Base-by-base conservation (phyloP, 176 grass and related monocot species). In the Eleusine indica region DNA sequence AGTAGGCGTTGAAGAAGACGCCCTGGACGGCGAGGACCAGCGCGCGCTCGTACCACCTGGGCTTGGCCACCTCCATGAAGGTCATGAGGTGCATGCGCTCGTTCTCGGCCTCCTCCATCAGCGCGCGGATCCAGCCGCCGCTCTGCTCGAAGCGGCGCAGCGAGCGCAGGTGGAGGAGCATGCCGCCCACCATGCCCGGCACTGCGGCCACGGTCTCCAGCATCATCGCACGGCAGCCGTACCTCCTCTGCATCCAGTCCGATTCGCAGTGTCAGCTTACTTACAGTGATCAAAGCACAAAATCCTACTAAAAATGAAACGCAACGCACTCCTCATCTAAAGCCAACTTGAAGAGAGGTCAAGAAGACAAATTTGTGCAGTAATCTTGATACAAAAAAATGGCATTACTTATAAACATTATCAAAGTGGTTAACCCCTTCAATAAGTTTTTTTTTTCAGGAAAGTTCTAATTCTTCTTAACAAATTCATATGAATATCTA, bases 81-180 rank as follows among this genome's bases (percentile, higher is more conserved):
- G 88, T 90, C 88, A 86, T 90, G 15, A 90, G 88, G 79, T 90
- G 88, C 88, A 90, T 90, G 79, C 88, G 83, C 73, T 90, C 83
- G 67, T 90, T 90, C 88, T 90, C 88, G 1, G 88, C 83, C 40
- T 90, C 88, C 58, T 90, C 88, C 6, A 90, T 47, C 58, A 90
- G 73, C 78, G 88, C 67, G 3, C 88, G 83, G 79, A 90, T 90
- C 88, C 88, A 90, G 3, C 88, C 88, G 39, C 88, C 88, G 58
- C 88, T 90, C 73, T 90, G 83, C 48, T 90, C 88, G 67, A 90
- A 90, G 58, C 88, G 88, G 37, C 88, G 83, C 28, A 90, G 88
- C 0, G 88, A 90, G 83, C 88, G 88, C n/a, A 90, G 74, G 68
- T 90, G 88, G 32, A 90, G 88, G 2, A 86, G 80, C 88, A 90